Evolutionary conservation across 768 basidiomycete species (phyloP).

Genomic region (Cystofilobasidium bisporidii): DNA sequence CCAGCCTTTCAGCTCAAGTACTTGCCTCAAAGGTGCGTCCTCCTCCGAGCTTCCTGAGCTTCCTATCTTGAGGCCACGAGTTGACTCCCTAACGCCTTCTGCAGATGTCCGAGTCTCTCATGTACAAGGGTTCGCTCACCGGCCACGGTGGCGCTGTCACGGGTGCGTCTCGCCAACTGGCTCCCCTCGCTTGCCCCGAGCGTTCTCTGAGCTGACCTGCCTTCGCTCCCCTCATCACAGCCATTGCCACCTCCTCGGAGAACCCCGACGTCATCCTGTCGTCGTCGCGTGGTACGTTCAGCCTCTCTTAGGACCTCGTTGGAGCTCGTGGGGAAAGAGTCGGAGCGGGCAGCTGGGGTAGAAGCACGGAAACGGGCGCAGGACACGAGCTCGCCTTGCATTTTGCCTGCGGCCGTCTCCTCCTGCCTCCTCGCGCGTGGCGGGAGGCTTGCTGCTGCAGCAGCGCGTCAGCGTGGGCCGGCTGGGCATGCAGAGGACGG

Average conservation of each 20-base stretch:
- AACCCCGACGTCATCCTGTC: conserved; percentile 99
- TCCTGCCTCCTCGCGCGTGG: neutral
- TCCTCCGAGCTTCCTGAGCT: neutral
- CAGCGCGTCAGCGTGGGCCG: too few species aligned
- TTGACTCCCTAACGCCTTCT: neutral
- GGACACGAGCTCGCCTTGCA: neutral
- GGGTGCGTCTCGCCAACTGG: conserved; percentile 3
- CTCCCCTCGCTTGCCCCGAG: too few species aligned
- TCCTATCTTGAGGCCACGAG: neutral
- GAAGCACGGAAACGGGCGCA: neutral
- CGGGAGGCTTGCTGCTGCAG: too few species aligned
- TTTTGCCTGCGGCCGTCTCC: neutral
- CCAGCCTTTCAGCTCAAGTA: too few species aligned
- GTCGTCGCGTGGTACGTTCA: conserved; percentile 76
- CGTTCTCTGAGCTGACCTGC: neutral
- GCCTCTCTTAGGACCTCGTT: neutral
- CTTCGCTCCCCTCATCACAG: conserved; percentile 36
- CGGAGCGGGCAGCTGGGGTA: neutral
- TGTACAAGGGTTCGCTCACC: conserved; percentile 80
- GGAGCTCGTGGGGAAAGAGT: neutral
- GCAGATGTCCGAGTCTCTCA: conserved; percentile 69
- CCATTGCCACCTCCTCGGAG: conserved; percentile 95
- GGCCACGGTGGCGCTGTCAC: conserved; percentile 98
- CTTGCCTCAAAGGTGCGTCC: neutral
- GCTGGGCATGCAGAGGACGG: too few species aligned